These are phyloP conservation scores for Pancytospora philotis DNA, from an alignment of 371 early-diverging fungal genomes.

Conservation along the genomic window DNA sequence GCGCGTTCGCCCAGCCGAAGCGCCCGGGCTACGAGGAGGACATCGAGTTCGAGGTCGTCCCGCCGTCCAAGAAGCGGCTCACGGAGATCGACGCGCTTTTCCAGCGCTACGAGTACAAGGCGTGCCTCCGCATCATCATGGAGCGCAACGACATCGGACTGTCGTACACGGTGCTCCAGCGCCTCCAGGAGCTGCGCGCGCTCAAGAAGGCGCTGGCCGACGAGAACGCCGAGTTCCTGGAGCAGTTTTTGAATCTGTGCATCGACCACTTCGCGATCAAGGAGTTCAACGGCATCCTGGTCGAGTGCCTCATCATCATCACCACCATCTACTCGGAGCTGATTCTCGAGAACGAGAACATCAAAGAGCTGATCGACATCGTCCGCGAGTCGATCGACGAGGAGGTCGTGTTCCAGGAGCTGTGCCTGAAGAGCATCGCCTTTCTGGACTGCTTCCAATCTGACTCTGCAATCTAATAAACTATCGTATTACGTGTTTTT, in stretches of 20 bases:
- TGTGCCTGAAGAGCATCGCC: conserved; percentile 21
- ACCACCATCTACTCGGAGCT: conserved; percentile 27
- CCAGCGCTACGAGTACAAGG: conserved; percentile 31
- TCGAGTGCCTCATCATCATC: conserved; percentile 27
- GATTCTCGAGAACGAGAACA: conserved; percentile 13
- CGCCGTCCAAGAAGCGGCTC: not conserved
- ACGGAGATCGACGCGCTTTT: conserved; percentile 28
- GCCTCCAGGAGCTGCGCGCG: conserved; percentile 21
- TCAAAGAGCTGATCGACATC: conserved; percentile 10
- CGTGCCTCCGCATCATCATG: conserved; percentile 17
- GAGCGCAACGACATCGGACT: conserved; percentile 19
- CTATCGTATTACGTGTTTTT: too few relatives aligned
- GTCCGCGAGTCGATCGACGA: conserved; percentile 32
- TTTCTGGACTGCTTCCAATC: conserved; percentile 39
- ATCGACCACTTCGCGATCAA: conserved; percentile 33
- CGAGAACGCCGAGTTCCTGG: conserved; percentile 19
- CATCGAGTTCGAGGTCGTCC: conserved; percentile 26
- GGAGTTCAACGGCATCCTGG: conserved; percentile 31
- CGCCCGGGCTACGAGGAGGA: conserved; percentile 29
- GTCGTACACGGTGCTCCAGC: conserved; percentile 35
- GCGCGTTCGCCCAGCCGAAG: not conserved
- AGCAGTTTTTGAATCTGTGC: conserved; percentile 26
- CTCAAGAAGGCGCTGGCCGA: conserved; percentile 28
- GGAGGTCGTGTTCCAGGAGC: conserved; percentile 37
- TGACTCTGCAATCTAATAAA: not conserved